These are phyloP conservation scores for Rosa rugosa DNA, from an alignment of 306 rosid genomes.

Conservation along the genomic window DNA sequence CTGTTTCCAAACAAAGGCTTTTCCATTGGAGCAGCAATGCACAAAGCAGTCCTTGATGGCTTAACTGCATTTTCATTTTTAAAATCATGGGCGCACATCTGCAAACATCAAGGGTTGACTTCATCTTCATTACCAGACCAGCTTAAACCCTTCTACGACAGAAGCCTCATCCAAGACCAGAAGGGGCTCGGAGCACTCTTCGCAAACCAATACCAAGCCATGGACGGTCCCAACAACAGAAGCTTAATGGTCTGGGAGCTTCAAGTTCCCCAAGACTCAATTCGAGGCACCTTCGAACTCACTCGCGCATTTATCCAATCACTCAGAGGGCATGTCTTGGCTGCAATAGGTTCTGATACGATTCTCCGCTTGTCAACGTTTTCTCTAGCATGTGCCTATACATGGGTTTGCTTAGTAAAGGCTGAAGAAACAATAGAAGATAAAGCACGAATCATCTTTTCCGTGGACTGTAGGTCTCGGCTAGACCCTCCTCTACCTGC, in stretches of 20 bases:
- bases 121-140: slow-evolving; percentile 12
- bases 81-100: slow-evolving; percentile 50
- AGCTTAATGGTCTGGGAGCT: slow-evolving; percentile 3
- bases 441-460: not conserved
- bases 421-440: not conserved
- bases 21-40: slow-evolving; percentile 40
- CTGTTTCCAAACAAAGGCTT: slow-evolving; percentile 47
- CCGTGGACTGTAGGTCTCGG: slow-evolving; percentile 13
- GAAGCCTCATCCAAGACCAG: slow-evolving; percentile 34
- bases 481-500: slow-evolving; percentile 18
- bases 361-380: slow-evolving; percentile 5
- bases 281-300: slow-evolving; percentile 19
- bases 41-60: slow-evolving; percentile 59
- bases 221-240: slow-evolving; percentile 8
- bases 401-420: slow-evolving; percentile 17
- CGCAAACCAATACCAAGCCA: not conserved
- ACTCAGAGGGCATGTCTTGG: not conserved
- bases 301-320: not conserved
- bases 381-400: slow-evolving; percentile 5
- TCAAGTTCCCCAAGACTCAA: not conserved
- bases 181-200: slow-evolving; percentile 11
- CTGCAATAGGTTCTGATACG: not conserved
- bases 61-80: slow-evolving; percentile 40
- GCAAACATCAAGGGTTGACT: slow-evolving; percentile 9
- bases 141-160: slow-evolving; percentile 45